These are phyloP conservation scores for Xanthoconium separans DNA, from an alignment of 1,284 basidiomycete genomes.

Conservation along the genomic window DNA sequence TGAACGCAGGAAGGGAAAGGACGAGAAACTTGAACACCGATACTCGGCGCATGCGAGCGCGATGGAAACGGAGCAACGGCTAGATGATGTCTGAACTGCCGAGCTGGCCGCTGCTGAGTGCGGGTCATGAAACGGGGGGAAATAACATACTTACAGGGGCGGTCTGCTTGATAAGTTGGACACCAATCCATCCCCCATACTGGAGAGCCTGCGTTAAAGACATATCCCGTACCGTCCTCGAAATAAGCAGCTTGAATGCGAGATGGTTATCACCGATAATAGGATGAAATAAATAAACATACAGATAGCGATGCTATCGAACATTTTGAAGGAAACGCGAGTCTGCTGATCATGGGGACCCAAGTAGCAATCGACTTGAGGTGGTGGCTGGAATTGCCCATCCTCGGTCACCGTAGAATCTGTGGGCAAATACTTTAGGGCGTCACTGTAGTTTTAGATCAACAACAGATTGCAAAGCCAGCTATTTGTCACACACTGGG, in stretches of 20 bases:
- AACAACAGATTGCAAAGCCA: conserved; percentile 4
- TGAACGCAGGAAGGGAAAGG: conserved; percentile 66
- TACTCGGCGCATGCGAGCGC: conserved; percentile 52
- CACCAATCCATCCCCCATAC: conserved; percentile 92
- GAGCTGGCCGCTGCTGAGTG: conserved; percentile 37
- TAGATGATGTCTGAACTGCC: conserved; percentile 68
- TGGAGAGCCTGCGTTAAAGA: conserved; percentile 82
- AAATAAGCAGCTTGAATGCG: conserved; percentile 40
- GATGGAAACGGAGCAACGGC: conserved; percentile 80
- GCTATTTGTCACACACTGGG: conserved; percentile 43
- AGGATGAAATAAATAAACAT: conserved; percentile 42
- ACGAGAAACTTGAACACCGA: conserved; percentile 52
- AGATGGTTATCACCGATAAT: neutral
- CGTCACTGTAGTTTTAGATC: conserved; percentile 43
- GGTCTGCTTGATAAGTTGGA: conserved; percentile 66
- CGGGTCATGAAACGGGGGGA: neutral
- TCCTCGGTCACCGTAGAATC: conserved; percentile 47
- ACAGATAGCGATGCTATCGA: conserved; percentile 60
- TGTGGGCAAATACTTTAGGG: conserved; percentile 56
- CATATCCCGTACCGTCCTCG: conserved; percentile 45
- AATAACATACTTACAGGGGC: conserved; percentile 43
- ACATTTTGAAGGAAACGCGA: conserved; percentile 48
- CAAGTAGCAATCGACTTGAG: conserved; percentile 58
- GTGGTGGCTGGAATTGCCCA: conserved; percentile 47
- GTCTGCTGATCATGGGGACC: conserved; percentile 58